A percentile compares a stretch with the other conserved stretches of the same genome.
These are phyloP conservation scores for Termitomyces bulborhizus DNA, from an alignment of 768 basidiomycete species.

Conservation along the genomic window DNA sequence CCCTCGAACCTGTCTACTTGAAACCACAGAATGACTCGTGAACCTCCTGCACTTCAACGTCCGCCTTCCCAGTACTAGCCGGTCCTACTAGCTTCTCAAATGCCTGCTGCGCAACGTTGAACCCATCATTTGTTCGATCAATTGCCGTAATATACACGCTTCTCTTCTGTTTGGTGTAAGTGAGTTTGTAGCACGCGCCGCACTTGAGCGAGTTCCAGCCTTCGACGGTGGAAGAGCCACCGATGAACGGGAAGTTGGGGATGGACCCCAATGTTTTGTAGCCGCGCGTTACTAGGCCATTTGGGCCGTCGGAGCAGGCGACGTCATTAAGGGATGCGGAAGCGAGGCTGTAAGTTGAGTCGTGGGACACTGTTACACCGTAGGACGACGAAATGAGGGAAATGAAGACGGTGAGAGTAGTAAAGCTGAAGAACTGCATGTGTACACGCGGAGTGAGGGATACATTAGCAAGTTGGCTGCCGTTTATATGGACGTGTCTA, in stretches of 20 bases:
- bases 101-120: slow-evolving; percentile 19
- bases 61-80: slow-evolving; percentile 5
- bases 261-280: slow-evolving; percentile 40
- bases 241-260: slow-evolving; percentile 49
- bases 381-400: slow-evolving; percentile 4
- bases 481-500: background rate
- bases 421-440: slow-evolving; percentile 25
- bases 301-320: slow-evolving; percentile 43
- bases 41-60: slow-evolving; percentile 7
- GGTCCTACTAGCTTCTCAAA: slow-evolving; percentile 23
- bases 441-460: background rate
- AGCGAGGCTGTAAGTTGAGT: slow-evolving; percentile 32
- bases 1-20: background rate
- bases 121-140: slow-evolving; percentile 27
- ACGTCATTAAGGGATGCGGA: slow-evolving; percentile 27
- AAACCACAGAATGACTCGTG: slow-evolving; percentile 12
- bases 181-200: slow-evolving; percentile 48
- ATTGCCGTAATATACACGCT: slow-evolving; percentile 40
- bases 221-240: slow-evolving; percentile 34
- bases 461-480: background rate
- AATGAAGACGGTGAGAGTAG: slow-evolving; percentile 18
- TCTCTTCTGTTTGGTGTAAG: slow-evolving; percentile 24
- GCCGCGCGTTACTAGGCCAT: slow-evolving; percentile 33
- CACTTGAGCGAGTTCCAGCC: slow-evolving; percentile 44
- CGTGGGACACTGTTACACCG: slow-evolving; percentile 22